Evolutionary conservation across 208 protist genomes (phyloP), one percentile per base, ranked within the genome.

Genomic region (Trypanosoma lewisi): DNA sequence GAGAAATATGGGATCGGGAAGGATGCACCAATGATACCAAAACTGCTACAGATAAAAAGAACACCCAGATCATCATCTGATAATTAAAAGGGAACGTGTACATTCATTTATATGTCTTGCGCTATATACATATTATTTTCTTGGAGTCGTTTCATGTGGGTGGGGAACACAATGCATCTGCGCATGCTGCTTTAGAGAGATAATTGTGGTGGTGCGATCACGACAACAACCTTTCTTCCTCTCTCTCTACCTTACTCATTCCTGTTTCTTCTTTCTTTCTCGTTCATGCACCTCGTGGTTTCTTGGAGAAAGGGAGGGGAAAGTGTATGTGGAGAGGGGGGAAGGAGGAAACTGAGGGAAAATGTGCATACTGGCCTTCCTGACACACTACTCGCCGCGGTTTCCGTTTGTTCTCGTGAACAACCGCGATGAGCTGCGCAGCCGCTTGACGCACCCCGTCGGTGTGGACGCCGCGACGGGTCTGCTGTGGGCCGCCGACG

Each of bases 331-430:
- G 28, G 0, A 34, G 28, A 62, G 9, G 7, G 30, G 19, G 11
- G 11, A 11, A 39, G 49, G 9, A 25, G 28, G 57, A 36, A 41
- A 17, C n/a, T 51, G 25, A 33, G 4, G 30, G 2, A 59, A 5
- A 5, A 90, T 87, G 77, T 90, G 84, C 53, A 90, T 89, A 42
- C 50, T 85, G n/a, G 64, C 73, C 17, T 77, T 82, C 47, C 61
- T 83, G 17, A 84, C 79, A 8, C 72, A 75, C 39, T 67, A 65
- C 62, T 79, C 72, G 33, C 51, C 63, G 52, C 83, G 83, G 30
- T 84, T 85, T 62, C 83, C 79, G 0, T 70, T 89, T 37, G 65
- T 86, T 11, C 50, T 89, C 14, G 71, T 89, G 25, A 70, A 60
- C 74, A 89, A 89, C 42, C 78, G 83, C 12, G 83, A 86, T 45